Base-by-base conservation (phyloP, 441 rosid genomes). In the Gossypium schwendimanii region DNA sequence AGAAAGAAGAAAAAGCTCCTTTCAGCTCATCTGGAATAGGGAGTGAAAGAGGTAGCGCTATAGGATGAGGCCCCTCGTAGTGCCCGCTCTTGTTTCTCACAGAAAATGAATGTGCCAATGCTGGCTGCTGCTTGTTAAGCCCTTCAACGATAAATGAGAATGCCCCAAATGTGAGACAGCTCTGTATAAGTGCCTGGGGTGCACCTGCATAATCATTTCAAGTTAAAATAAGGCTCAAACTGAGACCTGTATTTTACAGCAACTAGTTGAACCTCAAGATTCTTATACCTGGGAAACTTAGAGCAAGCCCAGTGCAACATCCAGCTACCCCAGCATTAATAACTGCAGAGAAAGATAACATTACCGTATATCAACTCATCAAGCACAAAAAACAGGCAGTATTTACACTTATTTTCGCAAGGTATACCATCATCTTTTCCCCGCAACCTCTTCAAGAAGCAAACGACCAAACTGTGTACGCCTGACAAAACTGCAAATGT, bases 351-450 rank as follows among this genome's bases (percentile, higher is more conserved):
- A 12, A 68, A 69, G 65, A 75, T 69, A 69, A 28, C 26, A 63
- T 6, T 18, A 50, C 45, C 8, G 31, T 68, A 28, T 53, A 72
- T 59, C 11, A 76, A 17, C 3, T 1, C 14, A 67, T 39, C 11
- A 50, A 70, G 50, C 33, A 69, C 14, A 33, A 44, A n/a, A 63
- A n/a, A 63, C 18, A 73, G 47, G 44, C n/a, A 9, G 8, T 12
- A 28, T 47, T 11, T 31, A 54, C 11, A 15, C 50, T 24, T 44
- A 64, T 11, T 64, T 44, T 21, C 39, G 28, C 28, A 69, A 41
- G 65, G 45, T 85, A 83, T 85, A 94, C 98, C 92, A 53, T 94
- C 99, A 83, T 92, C 94, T 83, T 94, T 94, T 75, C 99, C 93
- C 47, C 98, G 82, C 65, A 91, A 76, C 86, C 82, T 84, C 93